These are phyloP conservation scores for Nemania sp. DNA, from an alignment of 2,329 filamentous ascomycete genomes.

Conservation along the genomic window DNA sequence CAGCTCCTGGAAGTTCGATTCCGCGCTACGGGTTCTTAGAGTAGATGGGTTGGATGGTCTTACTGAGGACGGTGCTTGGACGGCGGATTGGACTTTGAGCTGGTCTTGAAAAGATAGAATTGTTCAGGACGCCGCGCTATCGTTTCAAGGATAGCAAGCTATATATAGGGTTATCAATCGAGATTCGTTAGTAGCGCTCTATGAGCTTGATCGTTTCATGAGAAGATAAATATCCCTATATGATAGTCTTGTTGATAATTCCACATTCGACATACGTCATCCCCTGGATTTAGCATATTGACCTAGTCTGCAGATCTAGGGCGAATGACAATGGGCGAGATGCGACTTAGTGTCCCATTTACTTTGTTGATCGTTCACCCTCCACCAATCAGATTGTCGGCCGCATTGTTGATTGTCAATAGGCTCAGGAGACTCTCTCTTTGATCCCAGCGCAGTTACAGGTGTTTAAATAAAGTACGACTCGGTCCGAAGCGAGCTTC, in stretches of 20 bases:
- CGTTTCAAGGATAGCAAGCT: background rate
- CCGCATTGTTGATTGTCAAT: background rate
- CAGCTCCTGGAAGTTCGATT: slow-evolving; percentile 54
- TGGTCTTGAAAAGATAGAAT: slow-evolving; percentile 47
- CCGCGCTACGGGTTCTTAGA: slow-evolving; percentile 51
- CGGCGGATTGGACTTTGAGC: slow-evolving; percentile 57
- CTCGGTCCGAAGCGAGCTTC: background rate
- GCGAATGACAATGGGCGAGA: too few species aligned
- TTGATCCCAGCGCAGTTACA: background rate
- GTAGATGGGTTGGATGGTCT: slow-evolving; percentile 54
- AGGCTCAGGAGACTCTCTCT: background rate
- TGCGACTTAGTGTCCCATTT: too few species aligned
- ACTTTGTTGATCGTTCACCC: too few species aligned
- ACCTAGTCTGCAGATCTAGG: too few species aligned
- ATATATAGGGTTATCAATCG: too few species aligned
- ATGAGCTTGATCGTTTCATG: too few species aligned
- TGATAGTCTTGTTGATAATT: too few species aligned
- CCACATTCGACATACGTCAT: too few species aligned
- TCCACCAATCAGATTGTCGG: background rate
- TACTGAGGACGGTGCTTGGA: slow-evolving; percentile 62
- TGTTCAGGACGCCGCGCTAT: background rate
- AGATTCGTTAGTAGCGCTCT: too few species aligned
- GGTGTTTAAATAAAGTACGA: background rate
- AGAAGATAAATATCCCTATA: too few species aligned
- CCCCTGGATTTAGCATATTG: too few species aligned